Conservation (phyloP, 2,329 filamentous ascomycete species). For the Colletotrichum sidae region DNA sequence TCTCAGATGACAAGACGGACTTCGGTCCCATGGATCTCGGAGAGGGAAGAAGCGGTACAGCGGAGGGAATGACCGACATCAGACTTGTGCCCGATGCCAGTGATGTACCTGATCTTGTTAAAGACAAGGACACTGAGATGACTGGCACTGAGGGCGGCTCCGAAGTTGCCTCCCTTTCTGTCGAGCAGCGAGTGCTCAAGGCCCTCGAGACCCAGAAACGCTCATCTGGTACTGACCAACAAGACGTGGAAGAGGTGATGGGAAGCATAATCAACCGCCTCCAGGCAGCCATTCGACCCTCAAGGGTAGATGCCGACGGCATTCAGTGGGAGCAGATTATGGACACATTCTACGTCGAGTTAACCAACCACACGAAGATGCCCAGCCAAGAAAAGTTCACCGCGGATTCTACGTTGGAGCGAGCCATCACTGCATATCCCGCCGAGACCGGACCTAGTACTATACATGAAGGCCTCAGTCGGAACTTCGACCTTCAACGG, state of each 20-base stretch:
- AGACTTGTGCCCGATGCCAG: slow-evolving; percentile 36
- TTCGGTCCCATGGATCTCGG: no score
- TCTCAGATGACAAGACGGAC: slow-evolving; percentile 50
- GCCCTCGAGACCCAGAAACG: slow-evolving; percentile 59
- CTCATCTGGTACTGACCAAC: slow-evolving; percentile 74
- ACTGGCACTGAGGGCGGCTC: slow-evolving; percentile 7
- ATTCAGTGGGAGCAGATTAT: slow-evolving; percentile 87
- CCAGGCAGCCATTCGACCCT: slow-evolving; percentile 85
- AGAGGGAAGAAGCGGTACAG: no score
- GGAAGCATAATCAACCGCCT: slow-evolving; percentile 91
- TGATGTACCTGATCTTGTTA: slow-evolving; percentile 36
- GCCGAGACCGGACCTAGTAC: slow-evolving; percentile 63
- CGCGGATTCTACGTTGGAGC: slow-evolving; percentile 64
- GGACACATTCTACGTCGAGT: slow-evolving; percentile 73
- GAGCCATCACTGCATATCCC: slow-evolving; percentile 71
- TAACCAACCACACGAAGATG: slow-evolving; percentile 69
- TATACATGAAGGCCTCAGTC: slow-evolving; percentile 87
- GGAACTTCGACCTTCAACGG: slow-evolving; percentile 84
- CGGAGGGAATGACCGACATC: slow-evolving; percentile 28
- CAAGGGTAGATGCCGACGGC: slow-evolving; percentile 70
- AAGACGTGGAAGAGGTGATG: slow-evolving; percentile 97
- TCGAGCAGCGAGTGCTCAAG: slow-evolving; percentile 59
- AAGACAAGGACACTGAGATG: slow-evolving; percentile 28
- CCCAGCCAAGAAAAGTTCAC: slow-evolving; percentile 51
- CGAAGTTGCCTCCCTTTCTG: slow-evolving; percentile 20